These are phyloP conservation scores for Hypoxylon sp. DNA, from an alignment of 2,329 filamentous ascomycete species.

Conservation along the genomic window DNA sequence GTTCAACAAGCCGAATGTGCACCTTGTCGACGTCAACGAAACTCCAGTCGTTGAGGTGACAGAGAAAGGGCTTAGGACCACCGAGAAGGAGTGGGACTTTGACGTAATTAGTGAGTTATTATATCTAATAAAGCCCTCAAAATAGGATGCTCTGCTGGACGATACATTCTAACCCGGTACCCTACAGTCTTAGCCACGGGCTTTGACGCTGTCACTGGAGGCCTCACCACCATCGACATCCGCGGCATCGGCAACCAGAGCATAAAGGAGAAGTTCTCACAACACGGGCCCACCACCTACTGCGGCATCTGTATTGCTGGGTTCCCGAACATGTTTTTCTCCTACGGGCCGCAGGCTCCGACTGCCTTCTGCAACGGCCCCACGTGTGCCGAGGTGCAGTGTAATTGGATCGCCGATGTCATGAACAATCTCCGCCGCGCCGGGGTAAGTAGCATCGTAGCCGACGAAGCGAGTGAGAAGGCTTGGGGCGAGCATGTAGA, in stretches of 20 bases:
- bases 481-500: slow-evolving; percentile 54
- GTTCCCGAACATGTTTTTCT: slow-evolving; percentile 64
- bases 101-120: slow-evolving; percentile 53
- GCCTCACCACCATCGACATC: slow-evolving; percentile 58
- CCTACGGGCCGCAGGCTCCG: slow-evolving; percentile 59
- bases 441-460: slow-evolving; percentile 53
- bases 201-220: slow-evolving; percentile 61
- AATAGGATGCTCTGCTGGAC: too few species aligned
- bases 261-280: slow-evolving; percentile 57
- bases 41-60: slow-evolving; percentile 48
- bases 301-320: slow-evolving; percentile 59
- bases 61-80: slow-evolving; percentile 47
- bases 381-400: slow-evolving; percentile 58
- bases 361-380: slow-evolving; percentile 59
- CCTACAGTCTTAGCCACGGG: slow-evolving; percentile 58
- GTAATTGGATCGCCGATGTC: slow-evolving; percentile 56
- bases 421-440: slow-evolving; percentile 54
- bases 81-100: slow-evolving; percentile 45
- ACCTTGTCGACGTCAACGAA: slow-evolving; percentile 52
- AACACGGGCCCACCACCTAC: slow-evolving; percentile 55
- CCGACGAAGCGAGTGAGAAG: slow-evolving; percentile 51
- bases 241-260: slow-evolving; percentile 52
- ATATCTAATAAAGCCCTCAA: not conserved
- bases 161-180: not conserved
- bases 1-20: slow-evolving; percentile 55